These are phyloP conservation scores for Scutellaria minor DNA, from an alignment of 257 asterid genomes.

Conservation along the genomic window DNA sequence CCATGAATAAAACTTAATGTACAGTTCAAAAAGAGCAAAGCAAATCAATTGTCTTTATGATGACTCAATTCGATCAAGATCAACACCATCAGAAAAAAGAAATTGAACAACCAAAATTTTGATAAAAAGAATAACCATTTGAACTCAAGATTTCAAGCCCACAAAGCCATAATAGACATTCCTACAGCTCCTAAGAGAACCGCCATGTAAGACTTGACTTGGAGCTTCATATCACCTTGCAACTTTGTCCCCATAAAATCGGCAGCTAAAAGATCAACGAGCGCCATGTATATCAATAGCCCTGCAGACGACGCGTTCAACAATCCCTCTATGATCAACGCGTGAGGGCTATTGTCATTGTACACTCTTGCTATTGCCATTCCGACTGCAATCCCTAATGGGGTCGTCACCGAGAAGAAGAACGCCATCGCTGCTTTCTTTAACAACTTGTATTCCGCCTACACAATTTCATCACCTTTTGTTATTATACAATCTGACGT, in stretches of 20 bases:
- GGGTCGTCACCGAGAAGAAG: constrained; percentile 59
- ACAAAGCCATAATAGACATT: constrained; percentile 72
- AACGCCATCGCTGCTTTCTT: constrained; percentile 60
- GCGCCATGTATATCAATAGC: constrained; percentile 60
- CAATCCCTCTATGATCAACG: constrained; percentile 57
- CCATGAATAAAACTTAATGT: too few species aligned
- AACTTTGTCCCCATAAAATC: constrained; percentile 62
- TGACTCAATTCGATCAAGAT: too few species aligned
- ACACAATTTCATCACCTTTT: neutral
- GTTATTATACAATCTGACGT: too few species aligned
- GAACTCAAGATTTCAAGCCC: constrained; percentile 37
- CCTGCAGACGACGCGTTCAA: constrained; percentile 61
- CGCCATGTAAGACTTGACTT: constrained; percentile 45
- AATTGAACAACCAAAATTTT: neutral
- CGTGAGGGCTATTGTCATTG: constrained; percentile 55
- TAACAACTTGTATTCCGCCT: constrained; percentile 51
- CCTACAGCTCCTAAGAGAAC: constrained; percentile 61
- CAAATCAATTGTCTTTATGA: too few species aligned
- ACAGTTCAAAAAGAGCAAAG: too few species aligned
- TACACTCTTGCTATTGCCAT: constrained; percentile 44
- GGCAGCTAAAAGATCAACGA: constrained; percentile 64
- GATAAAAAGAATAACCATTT: neutral
- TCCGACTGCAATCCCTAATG: constrained; percentile 67
- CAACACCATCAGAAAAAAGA: neutral
- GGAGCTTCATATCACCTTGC: constrained; percentile 52